These are phyloP conservation scores for Xylariaceae sp. DNA, from an alignment of 2,329 filamentous ascomycete species.

Conservation along the genomic window DNA sequence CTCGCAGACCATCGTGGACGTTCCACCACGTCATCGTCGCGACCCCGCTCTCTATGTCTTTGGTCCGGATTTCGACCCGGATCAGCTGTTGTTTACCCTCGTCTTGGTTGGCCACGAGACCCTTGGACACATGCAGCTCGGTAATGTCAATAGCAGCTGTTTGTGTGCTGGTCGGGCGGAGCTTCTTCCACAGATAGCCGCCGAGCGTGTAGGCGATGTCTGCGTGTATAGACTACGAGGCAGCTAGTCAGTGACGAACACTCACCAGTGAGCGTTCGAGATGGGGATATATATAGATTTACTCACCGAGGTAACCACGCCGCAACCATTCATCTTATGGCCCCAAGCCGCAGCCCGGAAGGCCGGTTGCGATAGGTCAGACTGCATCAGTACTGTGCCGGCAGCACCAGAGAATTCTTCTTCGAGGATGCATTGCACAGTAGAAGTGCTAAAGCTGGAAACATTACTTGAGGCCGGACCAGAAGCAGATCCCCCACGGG, in stretches of 20 bases:
- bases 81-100: background rate
- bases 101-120: background rate
- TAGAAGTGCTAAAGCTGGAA: constrained; percentile 27
- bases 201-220: constrained; percentile 42
- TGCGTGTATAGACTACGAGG: constrained; percentile 45
- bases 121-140: background rate
- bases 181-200: background rate
- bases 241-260: background rate
- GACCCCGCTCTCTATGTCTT: background rate
- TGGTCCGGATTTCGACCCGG: background rate
- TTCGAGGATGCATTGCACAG: constrained; percentile 35
- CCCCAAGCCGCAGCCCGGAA: constrained; percentile 37
- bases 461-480: background rate
- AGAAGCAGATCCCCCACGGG: background rate
- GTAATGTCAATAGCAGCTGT: constrained; percentile 1
- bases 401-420: constrained; percentile 27
- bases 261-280: no score
- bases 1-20: background rate
- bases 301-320: constrained; percentile 43
- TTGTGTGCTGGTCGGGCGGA: background rate
- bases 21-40: background rate
- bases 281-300: background rate
- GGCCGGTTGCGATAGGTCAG: constrained; percentile 38
- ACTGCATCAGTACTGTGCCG: constrained; percentile 33
- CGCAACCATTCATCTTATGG: constrained; percentile 40